Evolutionary conservation across 1,284 basidiomycete species (phyloP).

Genomic region (Prillingera fragicola): DNA sequence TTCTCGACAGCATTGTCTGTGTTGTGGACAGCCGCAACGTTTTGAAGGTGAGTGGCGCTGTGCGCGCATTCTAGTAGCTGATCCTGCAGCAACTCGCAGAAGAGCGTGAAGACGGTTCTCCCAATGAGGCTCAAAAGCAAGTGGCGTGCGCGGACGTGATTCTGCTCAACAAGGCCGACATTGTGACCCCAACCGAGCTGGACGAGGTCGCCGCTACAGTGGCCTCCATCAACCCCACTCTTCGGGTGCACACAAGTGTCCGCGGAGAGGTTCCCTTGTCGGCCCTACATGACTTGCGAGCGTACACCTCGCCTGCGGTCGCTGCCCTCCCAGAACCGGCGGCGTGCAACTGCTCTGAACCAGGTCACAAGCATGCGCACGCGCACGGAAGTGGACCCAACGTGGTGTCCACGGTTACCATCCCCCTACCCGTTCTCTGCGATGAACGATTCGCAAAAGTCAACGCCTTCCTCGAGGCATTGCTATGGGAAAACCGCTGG

Average conservation of each 20-base stretch:
- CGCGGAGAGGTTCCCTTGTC: conserved; percentile 63
- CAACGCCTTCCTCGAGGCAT: conserved; percentile 68
- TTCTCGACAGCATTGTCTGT: conserved; percentile 82
- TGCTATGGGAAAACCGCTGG: conserved; percentile 78
- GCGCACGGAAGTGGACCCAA: too few relatives aligned
- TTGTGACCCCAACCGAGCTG: conserved; percentile 52
- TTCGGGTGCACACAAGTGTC: conserved; percentile 64
- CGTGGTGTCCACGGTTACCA: conserved; percentile 62
- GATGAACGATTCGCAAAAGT: conserved; percentile 52
- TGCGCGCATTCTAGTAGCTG: not conserved
- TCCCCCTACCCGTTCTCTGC: conserved; percentile 59
- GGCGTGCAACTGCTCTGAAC: conserved; percentile 1
- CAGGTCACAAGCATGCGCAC: not conserved
- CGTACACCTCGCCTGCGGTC: conserved; percentile 55
- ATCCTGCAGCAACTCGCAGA: conserved; percentile 70
- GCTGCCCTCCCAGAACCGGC: conserved; percentile 4
- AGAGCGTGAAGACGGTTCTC: conserved; percentile 56
- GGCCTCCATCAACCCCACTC: conserved; percentile 64
- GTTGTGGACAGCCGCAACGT: conserved; percentile 86
- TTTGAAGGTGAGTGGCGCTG: conserved; percentile 54
- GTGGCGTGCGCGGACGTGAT: conserved; percentile 85
- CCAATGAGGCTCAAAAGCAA: conserved; percentile 79
- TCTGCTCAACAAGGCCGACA: conserved; percentile 78
- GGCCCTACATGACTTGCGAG: conserved; percentile 69
- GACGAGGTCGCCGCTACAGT: conserved; percentile 57